phyloP scores from a whole-genome alignment of 2,329 filamentous ascomycete genomes.

The Proliferodiscus dingleyae region DNA sequence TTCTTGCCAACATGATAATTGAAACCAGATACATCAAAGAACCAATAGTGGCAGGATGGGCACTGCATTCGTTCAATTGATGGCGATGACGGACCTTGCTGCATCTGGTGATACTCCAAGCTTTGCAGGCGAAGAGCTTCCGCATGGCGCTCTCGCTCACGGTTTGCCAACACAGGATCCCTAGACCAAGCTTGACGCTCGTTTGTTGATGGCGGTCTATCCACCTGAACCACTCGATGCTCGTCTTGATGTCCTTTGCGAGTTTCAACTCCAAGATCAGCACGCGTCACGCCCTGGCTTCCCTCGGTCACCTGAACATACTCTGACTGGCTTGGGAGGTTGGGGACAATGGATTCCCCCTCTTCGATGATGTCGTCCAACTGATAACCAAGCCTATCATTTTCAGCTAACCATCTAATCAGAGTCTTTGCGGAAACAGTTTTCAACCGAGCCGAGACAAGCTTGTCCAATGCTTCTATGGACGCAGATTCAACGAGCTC shows the following conservation, averaged over 20 bases:
- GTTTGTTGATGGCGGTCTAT: not conserved
- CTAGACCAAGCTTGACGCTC: not conserved
- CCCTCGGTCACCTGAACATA: constrained; percentile 9
- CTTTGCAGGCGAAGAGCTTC: not conserved
- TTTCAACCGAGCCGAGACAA: constrained; percentile 16
- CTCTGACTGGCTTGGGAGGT: not conserved
- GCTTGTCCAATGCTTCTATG: constrained; percentile 18
- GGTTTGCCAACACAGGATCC: constrained; percentile 9
- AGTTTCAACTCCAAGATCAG: not conserved
- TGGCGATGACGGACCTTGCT: not conserved
- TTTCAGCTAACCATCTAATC: constrained; percentile 24
- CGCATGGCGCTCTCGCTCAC: constrained; percentile 7
- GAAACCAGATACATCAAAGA: constrained; percentile 5
- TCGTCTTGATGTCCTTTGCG: not conserved
- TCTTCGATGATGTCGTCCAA: constrained; percentile 25
- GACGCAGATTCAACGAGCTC: constrained; percentile 17
- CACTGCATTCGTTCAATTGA: constrained; percentile 2
- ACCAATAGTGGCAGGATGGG: not conserved
- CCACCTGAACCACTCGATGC: not conserved
- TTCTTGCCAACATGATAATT: constrained; percentile 17
- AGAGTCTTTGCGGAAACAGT: constrained; percentile 20
- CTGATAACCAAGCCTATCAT: constrained; percentile 25
- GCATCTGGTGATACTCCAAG: not conserved
- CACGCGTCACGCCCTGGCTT: not conserved
- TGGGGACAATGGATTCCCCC: constrained; percentile 21